These are phyloP conservation scores for Aspergillus bombycis DNA, from an alignment of 2,329 filamentous ascomycete species.

Conservation along the genomic window DNA sequence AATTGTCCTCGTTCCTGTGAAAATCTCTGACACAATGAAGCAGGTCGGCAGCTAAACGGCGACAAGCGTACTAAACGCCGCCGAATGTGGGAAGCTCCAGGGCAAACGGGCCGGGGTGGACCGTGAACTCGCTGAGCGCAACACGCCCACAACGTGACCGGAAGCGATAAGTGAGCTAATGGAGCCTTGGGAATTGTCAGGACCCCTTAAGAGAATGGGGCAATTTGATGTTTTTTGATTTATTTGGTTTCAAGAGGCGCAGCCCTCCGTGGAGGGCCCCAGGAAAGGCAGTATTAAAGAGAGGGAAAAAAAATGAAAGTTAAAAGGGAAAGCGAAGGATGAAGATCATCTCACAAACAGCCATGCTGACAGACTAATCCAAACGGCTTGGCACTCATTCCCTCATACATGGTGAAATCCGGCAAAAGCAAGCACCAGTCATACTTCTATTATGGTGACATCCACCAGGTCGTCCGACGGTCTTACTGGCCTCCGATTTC, in stretches of 20 bases:
- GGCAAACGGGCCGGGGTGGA: slow-evolving; percentile 14
- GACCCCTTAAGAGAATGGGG: background rate
- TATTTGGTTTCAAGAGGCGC: background rate
- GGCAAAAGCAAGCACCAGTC: slow-evolving; percentile 20
- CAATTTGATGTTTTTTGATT: background rate
- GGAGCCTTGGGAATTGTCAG: background rate
- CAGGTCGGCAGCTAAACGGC: slow-evolving; percentile 21
- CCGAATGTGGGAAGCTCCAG: slow-evolving; percentile 19
- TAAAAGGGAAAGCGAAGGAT: slow-evolving; percentile 4
- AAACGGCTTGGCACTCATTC: slow-evolving; percentile 15
- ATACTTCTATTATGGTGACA: slow-evolving; percentile 19
- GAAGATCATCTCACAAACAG: slow-evolving; percentile 4
- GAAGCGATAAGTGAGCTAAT: slow-evolving; percentile 2
- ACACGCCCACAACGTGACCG: slow-evolving; percentile 11
- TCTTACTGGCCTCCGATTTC: slow-evolving; percentile 16
- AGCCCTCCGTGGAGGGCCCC: background rate
- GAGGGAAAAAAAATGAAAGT: slow-evolving; percentile 1
- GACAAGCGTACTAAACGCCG: slow-evolving; percentile 41
- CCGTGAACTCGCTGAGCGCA: slow-evolving; percentile 8
- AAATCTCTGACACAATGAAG: slow-evolving; percentile 17
- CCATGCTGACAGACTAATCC: slow-evolving; percentile 22
- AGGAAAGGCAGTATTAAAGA: background rate
- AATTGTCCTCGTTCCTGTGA: slow-evolving; percentile 4
- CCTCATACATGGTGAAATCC: slow-evolving; percentile 15
- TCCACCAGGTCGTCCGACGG: slow-evolving; percentile 2